Base-by-base conservation (phyloP, 2,329 filamentous ascomycete species). In the Paracoccidioides lutzii region DNA sequence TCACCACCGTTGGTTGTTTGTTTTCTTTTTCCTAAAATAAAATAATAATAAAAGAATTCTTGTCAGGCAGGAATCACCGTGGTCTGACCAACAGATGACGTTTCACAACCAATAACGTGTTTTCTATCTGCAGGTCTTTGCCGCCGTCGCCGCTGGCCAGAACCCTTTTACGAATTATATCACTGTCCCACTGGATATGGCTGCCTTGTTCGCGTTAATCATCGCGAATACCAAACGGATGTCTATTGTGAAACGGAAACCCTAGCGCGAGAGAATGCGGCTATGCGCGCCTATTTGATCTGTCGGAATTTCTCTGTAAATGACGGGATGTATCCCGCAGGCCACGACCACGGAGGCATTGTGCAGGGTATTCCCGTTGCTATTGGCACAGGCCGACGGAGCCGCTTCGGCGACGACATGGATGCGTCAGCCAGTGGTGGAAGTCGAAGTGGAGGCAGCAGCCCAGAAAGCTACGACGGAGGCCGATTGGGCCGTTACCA, bases 301-400 rank as follows among this genome's bases (percentile, higher is more conserved):
- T 96, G 91, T 78, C 86, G 90, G 61, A 95, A 95, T 78, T 96
- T 96, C 75, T 95, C 89, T 55, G 88, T 94, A 71, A 96, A 95
- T 69, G 90, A 94, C 65, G 91, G 91, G 69, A 95, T 95, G 89
- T 81, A 80, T 60, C 81, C 67, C 66, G 78, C 63, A 64, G 82
- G 72, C 61, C 79, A 69, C 74, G 78, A 66, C 70, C 79, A 69
- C 67, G 80, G 70, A 62, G 76, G 69, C 22, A 72, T 79, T 28
- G 73, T 81, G 45, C 81, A 85, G 69, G 81, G 81, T 4, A 71
- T 83, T 30, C 81, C 81, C 1, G 81, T 83, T 57, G 80, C 81
- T 35, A 84, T 84, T 69, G 82, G 82, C 46, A 79, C 78, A 10
- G 81, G 81, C 30, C 70, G 80, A 59, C 73, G 76, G 14, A 69